phyloP scores from a whole-genome alignment of 148 eudicot genomes.

The Rhododendron vialii region DNA sequence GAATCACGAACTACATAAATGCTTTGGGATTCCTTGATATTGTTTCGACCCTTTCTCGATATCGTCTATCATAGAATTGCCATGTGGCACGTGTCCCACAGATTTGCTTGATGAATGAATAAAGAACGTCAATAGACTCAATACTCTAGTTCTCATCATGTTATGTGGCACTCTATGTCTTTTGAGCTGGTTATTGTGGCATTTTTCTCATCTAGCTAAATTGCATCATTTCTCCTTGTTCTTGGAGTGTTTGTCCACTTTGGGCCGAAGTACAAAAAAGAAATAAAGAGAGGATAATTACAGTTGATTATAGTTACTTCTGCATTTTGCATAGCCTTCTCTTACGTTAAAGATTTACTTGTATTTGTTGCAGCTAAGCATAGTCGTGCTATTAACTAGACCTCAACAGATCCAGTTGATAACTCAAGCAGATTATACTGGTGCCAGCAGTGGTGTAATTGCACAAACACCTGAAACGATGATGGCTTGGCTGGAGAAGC shows the following conservation, averaged over 20 bases:
- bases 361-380: constrained; percentile 60
- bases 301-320: background rate
- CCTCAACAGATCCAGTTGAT: constrained; percentile 65
- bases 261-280: background rate
- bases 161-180: background rate
- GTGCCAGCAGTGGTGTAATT: constrained; percentile 19
- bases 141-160: background rate
- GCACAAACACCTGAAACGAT: constrained; percentile 42
- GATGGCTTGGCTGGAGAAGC: constrained; percentile 61
- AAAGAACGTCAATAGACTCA: background rate
- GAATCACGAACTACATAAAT: background rate
- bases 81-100: background rate
- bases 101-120: background rate
- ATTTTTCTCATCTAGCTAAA: background rate
- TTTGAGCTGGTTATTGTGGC: background rate
- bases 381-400: constrained; percentile 65
- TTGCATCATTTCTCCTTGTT: background rate
- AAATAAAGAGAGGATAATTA: background rate
- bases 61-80: background rate
- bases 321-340: background rate
- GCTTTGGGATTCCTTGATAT: background rate
- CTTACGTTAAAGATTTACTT: background rate
- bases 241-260: background rate
- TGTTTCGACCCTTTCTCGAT: background rate
- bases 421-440: constrained; percentile 34